Conservation (phyloP, 2,329 filamentous ascomycete genomes). For the Spiromastix sp. region DNA sequence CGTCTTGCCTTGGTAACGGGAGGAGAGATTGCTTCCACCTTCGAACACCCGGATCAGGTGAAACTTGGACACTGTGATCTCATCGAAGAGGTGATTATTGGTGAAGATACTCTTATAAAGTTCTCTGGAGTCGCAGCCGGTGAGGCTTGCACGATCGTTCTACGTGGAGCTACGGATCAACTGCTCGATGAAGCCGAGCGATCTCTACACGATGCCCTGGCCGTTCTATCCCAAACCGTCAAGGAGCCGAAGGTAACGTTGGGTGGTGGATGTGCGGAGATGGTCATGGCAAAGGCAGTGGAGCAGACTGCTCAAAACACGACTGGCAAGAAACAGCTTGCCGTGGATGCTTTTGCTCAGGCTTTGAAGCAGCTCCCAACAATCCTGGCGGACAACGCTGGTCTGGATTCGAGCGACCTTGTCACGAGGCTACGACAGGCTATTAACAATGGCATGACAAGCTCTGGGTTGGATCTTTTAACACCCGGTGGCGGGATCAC, state of each 20-base stretch:
- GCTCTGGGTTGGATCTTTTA: conserved; percentile 79
- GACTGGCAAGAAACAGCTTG: conserved; percentile 92
- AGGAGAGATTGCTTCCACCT: conserved; percentile 93
- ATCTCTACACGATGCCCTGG: conserved; percentile 88
- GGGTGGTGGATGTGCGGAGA: conserved; percentile 92
- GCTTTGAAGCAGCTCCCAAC: conserved; percentile 90
- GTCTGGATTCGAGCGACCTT: conserved; percentile 88
- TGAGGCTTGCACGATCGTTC: conserved; percentile 89
- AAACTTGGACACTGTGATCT: conserved; percentile 91
- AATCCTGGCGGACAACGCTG: conserved; percentile 94
- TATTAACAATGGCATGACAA: conserved; percentile 89
- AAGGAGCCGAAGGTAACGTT: conserved; percentile 89
- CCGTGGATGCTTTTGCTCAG: conserved; percentile 78
- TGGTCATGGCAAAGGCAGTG: conserved; percentile 98
- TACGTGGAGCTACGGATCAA: conserved; percentile 93
- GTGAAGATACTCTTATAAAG: conserved; percentile 92
- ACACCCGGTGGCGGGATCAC: conserved; percentile 84
- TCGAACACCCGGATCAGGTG: conserved; percentile 94
- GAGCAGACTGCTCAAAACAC: conserved; percentile 88
- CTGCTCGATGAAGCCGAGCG: conserved; percentile 94
- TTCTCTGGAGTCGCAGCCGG: conserved; percentile 94
- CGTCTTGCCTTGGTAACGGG: conserved; percentile 88
- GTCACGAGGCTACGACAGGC: conserved; percentile 85
- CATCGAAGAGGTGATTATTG: conserved; percentile 97
- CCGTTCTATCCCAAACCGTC: conserved; percentile 92